Percentiles rank a stretch among this genome's conserved stretches.
Evolutionary conservation across 2,329 filamentous ascomycete species (phyloP).

Genomic region (Exophiala oligosperma): DNA sequence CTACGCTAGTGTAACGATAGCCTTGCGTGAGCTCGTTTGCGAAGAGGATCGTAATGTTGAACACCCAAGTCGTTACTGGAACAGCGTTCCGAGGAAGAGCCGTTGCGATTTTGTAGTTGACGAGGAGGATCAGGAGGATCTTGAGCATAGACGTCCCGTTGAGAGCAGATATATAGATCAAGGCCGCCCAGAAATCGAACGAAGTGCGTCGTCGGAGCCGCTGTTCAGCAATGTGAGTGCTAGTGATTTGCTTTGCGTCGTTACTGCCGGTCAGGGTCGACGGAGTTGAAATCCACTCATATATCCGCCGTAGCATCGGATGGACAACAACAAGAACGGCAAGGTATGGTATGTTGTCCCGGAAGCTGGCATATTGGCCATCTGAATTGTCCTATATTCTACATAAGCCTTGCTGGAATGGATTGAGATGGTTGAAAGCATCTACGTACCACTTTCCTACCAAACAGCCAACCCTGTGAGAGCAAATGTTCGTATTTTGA

Average conservation of each 20-base stretch:
- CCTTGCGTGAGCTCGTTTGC: slow-evolving; percentile 82
- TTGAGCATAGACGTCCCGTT: slow-evolving; percentile 87
- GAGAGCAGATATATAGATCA: slow-evolving; percentile 73
- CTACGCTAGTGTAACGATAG: slow-evolving; percentile 69
- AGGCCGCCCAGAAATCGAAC: slow-evolving; percentile 81
- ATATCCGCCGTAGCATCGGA: slow-evolving; percentile 72
- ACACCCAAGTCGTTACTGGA: slow-evolving; percentile 79
- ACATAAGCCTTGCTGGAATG: slow-evolving; percentile 19
- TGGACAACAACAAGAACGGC: slow-evolving; percentile 72
- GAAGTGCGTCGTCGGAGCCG: slow-evolving; percentile 69
- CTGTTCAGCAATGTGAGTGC: slow-evolving; percentile 45
- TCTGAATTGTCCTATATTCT: slow-evolving; percentile 77
- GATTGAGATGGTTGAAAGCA: background rate
- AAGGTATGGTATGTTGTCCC: slow-evolving; percentile 82
- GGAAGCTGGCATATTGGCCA: slow-evolving; percentile 80
- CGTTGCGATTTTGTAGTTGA: slow-evolving; percentile 80
- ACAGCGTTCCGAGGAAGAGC: slow-evolving; percentile 68
- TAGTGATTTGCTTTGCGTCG: slow-evolving; percentile 5
- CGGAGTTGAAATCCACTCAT: slow-evolving; percentile 53
- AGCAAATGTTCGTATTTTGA: slow-evolving; percentile 69
- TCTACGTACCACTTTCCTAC: slow-evolving; percentile 75
- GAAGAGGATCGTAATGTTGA: slow-evolving; percentile 84
- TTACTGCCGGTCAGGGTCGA: slow-evolving; percentile 3
- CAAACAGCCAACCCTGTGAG: slow-evolving; percentile 84
- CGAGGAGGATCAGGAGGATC: slow-evolving; percentile 72